Evolutionary conservation across 2,329 filamentous ascomycete species (phyloP).

Genomic region (Dothiorella sarmentorum): DNA sequence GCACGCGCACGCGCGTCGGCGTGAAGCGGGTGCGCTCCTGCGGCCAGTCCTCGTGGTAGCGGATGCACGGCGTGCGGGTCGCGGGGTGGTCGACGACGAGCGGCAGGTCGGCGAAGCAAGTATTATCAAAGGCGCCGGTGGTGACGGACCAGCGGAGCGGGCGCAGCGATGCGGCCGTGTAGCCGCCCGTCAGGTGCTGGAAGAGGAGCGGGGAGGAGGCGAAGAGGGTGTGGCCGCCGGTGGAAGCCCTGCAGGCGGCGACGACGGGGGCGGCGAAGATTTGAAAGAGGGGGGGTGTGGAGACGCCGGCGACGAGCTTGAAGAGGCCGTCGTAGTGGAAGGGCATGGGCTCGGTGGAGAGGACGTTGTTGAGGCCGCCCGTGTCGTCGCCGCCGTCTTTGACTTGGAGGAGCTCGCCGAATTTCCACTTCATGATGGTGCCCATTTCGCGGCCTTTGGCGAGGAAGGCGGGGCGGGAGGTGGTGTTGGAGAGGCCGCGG

Average conservation of each 20-base stretch:
- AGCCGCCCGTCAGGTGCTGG: slow-evolving; percentile 42
- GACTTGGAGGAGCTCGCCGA: slow-evolving; percentile 58
- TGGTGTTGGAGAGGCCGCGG: slow-evolving; percentile 50
- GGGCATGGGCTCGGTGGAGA: slow-evolving; percentile 51
- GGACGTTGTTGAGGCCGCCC: slow-evolving; percentile 50
- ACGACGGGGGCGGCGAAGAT: slow-evolving; percentile 49
- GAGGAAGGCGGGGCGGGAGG: slow-evolving; percentile 45
- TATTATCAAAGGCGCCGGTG: slow-evolving; percentile 48
- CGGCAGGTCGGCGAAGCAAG: slow-evolving; percentile 43
- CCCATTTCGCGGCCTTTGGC: slow-evolving; percentile 49
- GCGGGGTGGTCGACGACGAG: slow-evolving; percentile 47
- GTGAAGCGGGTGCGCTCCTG: slow-evolving; percentile 51
- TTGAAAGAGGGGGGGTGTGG: slow-evolving; percentile 43
- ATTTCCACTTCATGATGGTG: slow-evolving; percentile 51
- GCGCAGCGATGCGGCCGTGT: slow-evolving; percentile 38
- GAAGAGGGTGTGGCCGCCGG: slow-evolving; percentile 55
- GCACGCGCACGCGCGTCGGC: slow-evolving; percentile 28
- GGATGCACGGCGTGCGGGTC: slow-evolving; percentile 48
- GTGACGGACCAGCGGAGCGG: slow-evolving; percentile 49
- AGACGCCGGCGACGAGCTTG: slow-evolving; percentile 45
- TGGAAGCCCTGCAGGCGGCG: slow-evolving; percentile 50
- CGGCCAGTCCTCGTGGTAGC: slow-evolving; percentile 56
- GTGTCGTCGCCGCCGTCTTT: slow-evolving; percentile 54
- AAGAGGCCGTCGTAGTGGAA: slow-evolving; percentile 59
- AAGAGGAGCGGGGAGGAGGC: slow-evolving; percentile 51